Conservation (phyloP, 495 filamentous ascomycete species). For the Pseudomonodictys pantanalensis region DNA sequence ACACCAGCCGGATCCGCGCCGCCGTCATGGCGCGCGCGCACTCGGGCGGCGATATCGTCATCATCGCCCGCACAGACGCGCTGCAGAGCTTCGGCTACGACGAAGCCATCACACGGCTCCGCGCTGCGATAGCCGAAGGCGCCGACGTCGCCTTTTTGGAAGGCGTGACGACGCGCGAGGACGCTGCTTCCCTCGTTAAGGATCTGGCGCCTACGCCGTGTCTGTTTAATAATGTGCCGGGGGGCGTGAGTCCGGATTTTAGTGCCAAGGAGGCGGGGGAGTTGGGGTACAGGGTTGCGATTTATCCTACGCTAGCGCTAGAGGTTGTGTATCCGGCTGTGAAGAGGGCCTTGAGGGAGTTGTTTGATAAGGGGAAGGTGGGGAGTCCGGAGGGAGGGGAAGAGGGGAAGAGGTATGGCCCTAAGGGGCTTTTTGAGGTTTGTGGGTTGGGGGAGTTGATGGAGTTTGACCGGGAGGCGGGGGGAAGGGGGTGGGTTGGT, state of each 20-base stretch:
- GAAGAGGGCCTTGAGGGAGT: constrained; percentile 15
- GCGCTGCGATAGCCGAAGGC: constrained; percentile 54
- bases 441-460: constrained; percentile 59
- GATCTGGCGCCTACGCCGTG: constrained; percentile 59
- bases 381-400: constrained; percentile 32
- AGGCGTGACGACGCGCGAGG: constrained; percentile 56
- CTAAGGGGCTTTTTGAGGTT: constrained; percentile 54
- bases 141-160: constrained; percentile 67
- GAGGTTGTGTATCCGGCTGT: constrained; percentile 36
- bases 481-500: constrained; percentile 47
- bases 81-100: constrained; percentile 63
- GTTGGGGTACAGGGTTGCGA: constrained; percentile 63
- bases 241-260: constrained; percentile 58
- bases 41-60: constrained; percentile 57
- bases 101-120: constrained; percentile 55
- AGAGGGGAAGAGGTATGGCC: constrained; percentile 37
- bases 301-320: constrained; percentile 40
- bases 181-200: constrained; percentile 51
- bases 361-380: constrained; percentile 33
- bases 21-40: constrained; percentile 46
- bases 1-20: constrained; percentile 52
- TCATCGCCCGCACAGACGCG: constrained; percentile 69
- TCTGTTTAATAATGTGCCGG: constrained; percentile 63
- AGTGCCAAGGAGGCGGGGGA: constrained; percentile 55
- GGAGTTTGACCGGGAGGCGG: constrained; percentile 55